Conservation (phyloP, 169 alveolate genomes). For the Plasmodium blacklocki region DNA sequence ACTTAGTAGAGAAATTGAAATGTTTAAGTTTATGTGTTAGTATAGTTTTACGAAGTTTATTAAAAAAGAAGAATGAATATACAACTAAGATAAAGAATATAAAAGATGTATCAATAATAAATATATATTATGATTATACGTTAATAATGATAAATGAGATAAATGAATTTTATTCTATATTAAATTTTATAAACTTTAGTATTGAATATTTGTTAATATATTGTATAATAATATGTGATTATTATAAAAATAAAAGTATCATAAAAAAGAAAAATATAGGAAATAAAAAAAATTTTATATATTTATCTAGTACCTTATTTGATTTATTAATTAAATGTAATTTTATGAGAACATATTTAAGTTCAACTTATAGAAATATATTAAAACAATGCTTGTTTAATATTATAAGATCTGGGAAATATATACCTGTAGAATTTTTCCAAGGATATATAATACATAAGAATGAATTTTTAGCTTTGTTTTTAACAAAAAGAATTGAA, state of each 20-base stretch:
- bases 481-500: slow-evolving; percentile 44
- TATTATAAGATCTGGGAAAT: slow-evolving; percentile 34
- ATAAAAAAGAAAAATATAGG: slow-evolving; percentile 31
- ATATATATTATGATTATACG: slow-evolving; percentile 32
- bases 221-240: slow-evolving; percentile 56
- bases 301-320: slow-evolving; percentile 48
- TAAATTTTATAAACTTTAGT: slow-evolving; percentile 67
- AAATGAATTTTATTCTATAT: slow-evolving; percentile 39
- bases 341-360: slow-evolving; percentile 50
- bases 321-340: slow-evolving; percentile 59
- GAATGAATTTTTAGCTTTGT: slow-evolving; percentile 50
- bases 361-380: slow-evolving; percentile 65
- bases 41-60: slow-evolving; percentile 28
- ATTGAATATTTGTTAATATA: slow-evolving; percentile 63
- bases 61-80: slow-evolving; percentile 54
- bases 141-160: slow-evolving; percentile 36
- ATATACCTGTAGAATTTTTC: slow-evolving; percentile 68
- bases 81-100: slow-evolving; percentile 28
- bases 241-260: slow-evolving; percentile 39
- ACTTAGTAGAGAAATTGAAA: slow-evolving; percentile 64
- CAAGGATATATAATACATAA: slow-evolving; percentile 77
- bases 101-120: slow-evolving; percentile 18
- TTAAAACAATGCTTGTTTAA: slow-evolving; percentile 65
- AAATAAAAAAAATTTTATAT: slow-evolving; percentile 19
- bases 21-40: slow-evolving; percentile 73